These are phyloP conservation scores for Babesia ovata DNA, from an alignment of 169 alveolate genomes.

Conservation along the genomic window DNA sequence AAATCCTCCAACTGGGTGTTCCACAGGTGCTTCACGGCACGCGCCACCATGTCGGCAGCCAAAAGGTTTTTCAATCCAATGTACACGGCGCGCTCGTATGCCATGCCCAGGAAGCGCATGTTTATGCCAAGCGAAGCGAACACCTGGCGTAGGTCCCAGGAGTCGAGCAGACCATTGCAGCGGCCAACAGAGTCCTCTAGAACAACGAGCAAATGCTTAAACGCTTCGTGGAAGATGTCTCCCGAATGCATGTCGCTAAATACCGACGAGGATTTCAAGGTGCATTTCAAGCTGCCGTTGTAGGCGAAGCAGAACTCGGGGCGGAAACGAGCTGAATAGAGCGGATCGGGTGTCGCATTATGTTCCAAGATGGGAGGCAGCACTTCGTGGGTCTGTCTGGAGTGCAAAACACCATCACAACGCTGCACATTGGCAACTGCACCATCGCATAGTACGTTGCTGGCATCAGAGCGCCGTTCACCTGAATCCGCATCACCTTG, in stretches of 20 bases:
- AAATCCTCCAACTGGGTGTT: conserved; percentile 28
- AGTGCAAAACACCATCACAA: conserved; percentile 61
- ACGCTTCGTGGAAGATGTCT: conserved; percentile 50
- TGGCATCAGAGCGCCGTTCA: background rate
- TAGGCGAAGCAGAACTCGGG: conserved; percentile 52
- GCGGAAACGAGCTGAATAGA: conserved; percentile 59
- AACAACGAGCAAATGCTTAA: conserved; percentile 57
- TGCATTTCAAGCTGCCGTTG: conserved; percentile 56
- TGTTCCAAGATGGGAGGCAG: conserved; percentile 71
- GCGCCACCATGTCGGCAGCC: conserved; percentile 55
- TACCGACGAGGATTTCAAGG: conserved; percentile 47
- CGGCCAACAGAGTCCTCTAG: conserved; percentile 65
- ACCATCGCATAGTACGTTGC: conserved; percentile 24
- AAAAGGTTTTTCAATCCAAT: conserved; percentile 43
- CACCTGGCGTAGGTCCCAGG: conserved; percentile 71
- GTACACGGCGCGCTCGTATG: conserved; percentile 62
- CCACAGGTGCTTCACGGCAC: conserved; percentile 61
- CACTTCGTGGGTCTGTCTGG: conserved; percentile 74
- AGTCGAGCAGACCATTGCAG: conserved; percentile 60
- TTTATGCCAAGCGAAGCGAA: conserved; percentile 77
- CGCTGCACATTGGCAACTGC: conserved; percentile 59
- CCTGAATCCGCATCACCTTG: background rate
- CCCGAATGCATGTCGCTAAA: conserved; percentile 36
- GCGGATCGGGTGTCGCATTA: conserved; percentile 38
- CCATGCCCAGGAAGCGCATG: conserved; percentile 68